Evolutionary conservation across 495 filamentous ascomycete species (phyloP).

Genomic region (Choiromyces venosus): DNA sequence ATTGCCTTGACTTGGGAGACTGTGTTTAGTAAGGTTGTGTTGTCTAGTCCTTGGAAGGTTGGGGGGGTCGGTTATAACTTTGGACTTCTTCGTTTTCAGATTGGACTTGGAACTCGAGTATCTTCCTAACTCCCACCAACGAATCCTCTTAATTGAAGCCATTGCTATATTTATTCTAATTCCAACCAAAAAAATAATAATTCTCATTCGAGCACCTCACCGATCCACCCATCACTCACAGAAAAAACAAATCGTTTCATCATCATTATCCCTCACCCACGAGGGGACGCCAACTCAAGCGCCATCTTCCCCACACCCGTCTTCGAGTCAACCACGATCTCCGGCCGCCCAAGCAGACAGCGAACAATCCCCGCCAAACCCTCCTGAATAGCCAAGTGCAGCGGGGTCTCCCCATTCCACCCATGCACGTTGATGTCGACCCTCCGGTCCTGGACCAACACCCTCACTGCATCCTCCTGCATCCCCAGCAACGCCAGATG

Average conservation of each 20-base stretch:
- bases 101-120: not conserved
- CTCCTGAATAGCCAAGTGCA: conserved; percentile 24
- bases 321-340: not conserved
- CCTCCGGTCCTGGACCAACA: conserved; percentile 16
- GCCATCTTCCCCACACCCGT: not conserved
- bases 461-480: conserved; percentile 18
- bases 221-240: not conserved
- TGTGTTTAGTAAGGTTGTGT: not conserved
- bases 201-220: not conserved
- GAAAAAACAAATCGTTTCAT: not conserved
- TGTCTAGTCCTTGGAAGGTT: not conserved
- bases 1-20: too few relatives aligned
- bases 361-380: not conserved
- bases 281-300: not conserved
- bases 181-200: not conserved
- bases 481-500: conserved; percentile 23
- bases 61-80: not conserved
- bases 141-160: not conserved
- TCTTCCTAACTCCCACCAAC: not conserved
- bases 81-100: too few relatives aligned
- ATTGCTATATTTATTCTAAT: not conserved
- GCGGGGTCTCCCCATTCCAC: conserved; percentile 21
- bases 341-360: not conserved
- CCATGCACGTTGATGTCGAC: conserved; percentile 19
- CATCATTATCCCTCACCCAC: not conserved